These are phyloP conservation scores for Whalleya microplaca DNA, from an alignment of 2,329 filamentous ascomycete species.

Conservation along the genomic window DNA sequence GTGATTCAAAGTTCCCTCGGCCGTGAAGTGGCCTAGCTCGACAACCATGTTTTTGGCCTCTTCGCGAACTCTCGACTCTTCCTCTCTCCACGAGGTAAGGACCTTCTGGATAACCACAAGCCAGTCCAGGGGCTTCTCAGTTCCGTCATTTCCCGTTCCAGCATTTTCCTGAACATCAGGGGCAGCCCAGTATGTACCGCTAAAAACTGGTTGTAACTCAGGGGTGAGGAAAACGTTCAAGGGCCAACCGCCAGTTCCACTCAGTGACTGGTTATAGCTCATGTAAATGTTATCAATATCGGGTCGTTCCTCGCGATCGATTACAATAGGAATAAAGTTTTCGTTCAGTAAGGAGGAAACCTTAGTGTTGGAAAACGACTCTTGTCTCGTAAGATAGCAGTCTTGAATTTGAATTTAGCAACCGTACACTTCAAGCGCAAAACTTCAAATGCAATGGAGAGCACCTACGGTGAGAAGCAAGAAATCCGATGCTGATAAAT, in stretches of 20 bases:
- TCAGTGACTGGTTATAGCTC: conserved; percentile 96
- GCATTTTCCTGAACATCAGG: conserved; percentile 59
- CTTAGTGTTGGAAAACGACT: conserved; percentile 84
- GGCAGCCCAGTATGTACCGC: conserved; percentile 93
- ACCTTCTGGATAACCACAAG: conserved; percentile 83
- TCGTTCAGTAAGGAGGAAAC: conserved; percentile 83
- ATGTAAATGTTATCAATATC: conserved; percentile 97
- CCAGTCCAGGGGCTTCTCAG: conserved; percentile 73
- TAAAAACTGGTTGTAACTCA: conserved; percentile 90
- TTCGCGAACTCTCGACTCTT: conserved; percentile 79
- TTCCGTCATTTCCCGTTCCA: conserved; percentile 48
- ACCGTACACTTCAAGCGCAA: background rate
- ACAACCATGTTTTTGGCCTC: conserved; percentile 82
- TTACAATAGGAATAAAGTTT: conserved; percentile 86
- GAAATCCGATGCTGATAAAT: conserved; percentile 93
- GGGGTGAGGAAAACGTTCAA: conserved; percentile 96
- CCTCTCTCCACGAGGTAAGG: conserved; percentile 73
- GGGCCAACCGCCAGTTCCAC: conserved; percentile 89
- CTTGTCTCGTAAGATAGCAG: conserved; percentile 89
- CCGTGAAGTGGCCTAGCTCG: conserved; percentile 84
- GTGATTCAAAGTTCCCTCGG: conserved; percentile 73
- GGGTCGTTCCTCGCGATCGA: conserved; percentile 91
- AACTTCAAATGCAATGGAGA: too few species aligned
- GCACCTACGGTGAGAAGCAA: conserved; percentile 86
- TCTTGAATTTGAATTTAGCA: conserved; percentile 48